Percentiles rank a stretch among this genome's conserved stretches.
Conservation (phyloP, 169 alveolate species). For the Plasmodium yoelii region DNA sequence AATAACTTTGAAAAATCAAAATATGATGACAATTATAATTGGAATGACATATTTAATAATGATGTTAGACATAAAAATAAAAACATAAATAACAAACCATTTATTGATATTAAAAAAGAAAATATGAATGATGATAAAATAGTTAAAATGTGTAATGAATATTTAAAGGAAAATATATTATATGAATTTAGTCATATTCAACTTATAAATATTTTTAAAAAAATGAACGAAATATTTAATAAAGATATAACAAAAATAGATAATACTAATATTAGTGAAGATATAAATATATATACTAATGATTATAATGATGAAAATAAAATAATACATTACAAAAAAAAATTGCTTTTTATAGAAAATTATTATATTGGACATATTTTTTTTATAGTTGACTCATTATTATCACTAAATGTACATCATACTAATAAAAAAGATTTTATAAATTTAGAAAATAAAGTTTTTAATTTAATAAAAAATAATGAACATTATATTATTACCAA, state of each 20-base stretch:
- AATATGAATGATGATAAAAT: background rate
- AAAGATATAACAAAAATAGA: constrained; percentile 39
- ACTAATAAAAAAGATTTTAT: constrained; percentile 28
- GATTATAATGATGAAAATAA: background rate
- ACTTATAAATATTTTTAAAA: constrained; percentile 7
- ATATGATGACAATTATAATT: background rate
- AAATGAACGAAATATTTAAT: background rate
- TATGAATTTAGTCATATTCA: constrained; percentile 25
- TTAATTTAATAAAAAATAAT: constrained; percentile 60
- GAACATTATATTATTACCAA: constrained; percentile 56
- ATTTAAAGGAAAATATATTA: constrained; percentile 35
- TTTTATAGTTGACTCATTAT: constrained; percentile 29
- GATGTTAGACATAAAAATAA: constrained; percentile 30
- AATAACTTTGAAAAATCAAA: too few species aligned
- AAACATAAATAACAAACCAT: constrained; percentile 45
- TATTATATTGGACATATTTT: constrained; percentile 70
- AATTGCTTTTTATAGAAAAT: constrained; percentile 43
- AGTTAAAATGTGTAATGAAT: constrained; percentile 16
- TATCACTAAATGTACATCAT: constrained; percentile 64
- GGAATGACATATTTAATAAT: constrained; percentile 35
- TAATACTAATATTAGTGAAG: background rate
- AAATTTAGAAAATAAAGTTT: constrained; percentile 40
- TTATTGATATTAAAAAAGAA: constrained; percentile 22
- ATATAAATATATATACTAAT: background rate
- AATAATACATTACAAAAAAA: constrained; percentile 21